Evolutionary conservation across 306 rosid genomes (phyloP).

Genomic region (Begonia masoniana): DNA sequence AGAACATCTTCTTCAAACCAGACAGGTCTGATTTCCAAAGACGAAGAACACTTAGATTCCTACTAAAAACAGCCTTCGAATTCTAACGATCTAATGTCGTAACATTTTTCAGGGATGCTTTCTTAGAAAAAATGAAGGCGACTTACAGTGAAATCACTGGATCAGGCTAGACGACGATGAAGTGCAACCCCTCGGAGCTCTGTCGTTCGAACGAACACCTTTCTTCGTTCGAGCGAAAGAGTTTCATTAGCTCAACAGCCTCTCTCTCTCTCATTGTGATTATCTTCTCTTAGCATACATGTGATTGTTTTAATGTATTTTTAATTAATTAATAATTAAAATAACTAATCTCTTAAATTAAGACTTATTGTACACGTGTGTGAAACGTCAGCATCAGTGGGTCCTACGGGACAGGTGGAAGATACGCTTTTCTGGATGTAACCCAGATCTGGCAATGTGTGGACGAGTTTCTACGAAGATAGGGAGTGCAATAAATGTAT

Average conservation of each 20-base stretch:
- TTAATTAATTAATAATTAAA: too few relatives aligned
- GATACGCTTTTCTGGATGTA: constrained; percentile 37
- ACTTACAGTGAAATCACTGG: constrained; percentile 51
- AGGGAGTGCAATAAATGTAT: not conserved
- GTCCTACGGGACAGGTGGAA: constrained; percentile 52
- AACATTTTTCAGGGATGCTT: constrained; percentile 46
- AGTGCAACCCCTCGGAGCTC: too few relatives aligned
- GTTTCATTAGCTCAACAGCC: too few relatives aligned
- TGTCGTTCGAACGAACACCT: too few relatives aligned
- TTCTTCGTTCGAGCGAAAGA: too few relatives aligned
- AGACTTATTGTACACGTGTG: constrained; percentile 12
- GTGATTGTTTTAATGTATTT: too few relatives aligned
- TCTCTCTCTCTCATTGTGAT: too few relatives aligned
- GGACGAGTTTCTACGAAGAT: constrained; percentile 40
- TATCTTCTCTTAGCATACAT: too few relatives aligned
- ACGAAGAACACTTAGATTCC: too few relatives aligned
- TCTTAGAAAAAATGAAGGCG: constrained; percentile 42
- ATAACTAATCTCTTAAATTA: too few relatives aligned
- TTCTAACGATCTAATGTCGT: too few relatives aligned
- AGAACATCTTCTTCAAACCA: constrained; percentile 63
- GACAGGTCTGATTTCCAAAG: constrained; percentile 24
- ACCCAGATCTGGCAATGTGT: constrained; percentile 33
- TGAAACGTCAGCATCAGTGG: not conserved
- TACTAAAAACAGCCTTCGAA: too few relatives aligned
- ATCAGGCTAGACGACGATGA: constrained; percentile 33